Conservation (phyloP, 78 protist species). For the Dictyostelium citrinum region DNA sequence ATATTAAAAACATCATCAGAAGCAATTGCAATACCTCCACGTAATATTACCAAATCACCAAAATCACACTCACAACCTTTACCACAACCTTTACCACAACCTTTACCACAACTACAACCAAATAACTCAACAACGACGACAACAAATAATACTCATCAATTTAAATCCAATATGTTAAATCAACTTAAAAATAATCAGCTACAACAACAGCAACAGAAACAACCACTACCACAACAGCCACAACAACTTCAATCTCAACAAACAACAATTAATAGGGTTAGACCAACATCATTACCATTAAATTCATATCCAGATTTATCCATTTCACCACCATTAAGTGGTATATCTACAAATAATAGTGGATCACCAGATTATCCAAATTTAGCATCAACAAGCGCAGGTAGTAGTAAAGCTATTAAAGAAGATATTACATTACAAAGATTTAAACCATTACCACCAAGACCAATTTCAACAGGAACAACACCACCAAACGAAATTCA, state of each 20-base stretch:
- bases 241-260: neutral
- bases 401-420: neutral
- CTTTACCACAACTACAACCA: neutral
- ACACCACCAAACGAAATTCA: neutral
- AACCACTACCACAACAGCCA: conserved; percentile 3
- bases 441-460: conserved; percentile 64
- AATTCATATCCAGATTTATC: conserved; percentile 42
- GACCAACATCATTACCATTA: neutral
- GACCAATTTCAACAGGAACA: neutral
- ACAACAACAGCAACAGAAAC: neutral
- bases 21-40: conserved; percentile 18
- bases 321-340: neutral
- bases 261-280: neutral
- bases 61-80: neutral
- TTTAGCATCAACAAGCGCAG: neutral
- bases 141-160: neutral
- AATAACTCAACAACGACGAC: neutral
- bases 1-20: conserved; percentile 1
- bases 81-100: neutral
- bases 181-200: conserved; percentile 44
- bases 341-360: neutral
- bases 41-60: neutral
- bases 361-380: neutral
- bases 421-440: conserved; percentile 60
- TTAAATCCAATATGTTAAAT: conserved; percentile 25